A percentile compares a stretch with the other conserved stretches of the same genome.
Evolutionary conservation across 257 asterid species (phyloP).

Genomic region (Cynanchum wilfordii): DNA sequence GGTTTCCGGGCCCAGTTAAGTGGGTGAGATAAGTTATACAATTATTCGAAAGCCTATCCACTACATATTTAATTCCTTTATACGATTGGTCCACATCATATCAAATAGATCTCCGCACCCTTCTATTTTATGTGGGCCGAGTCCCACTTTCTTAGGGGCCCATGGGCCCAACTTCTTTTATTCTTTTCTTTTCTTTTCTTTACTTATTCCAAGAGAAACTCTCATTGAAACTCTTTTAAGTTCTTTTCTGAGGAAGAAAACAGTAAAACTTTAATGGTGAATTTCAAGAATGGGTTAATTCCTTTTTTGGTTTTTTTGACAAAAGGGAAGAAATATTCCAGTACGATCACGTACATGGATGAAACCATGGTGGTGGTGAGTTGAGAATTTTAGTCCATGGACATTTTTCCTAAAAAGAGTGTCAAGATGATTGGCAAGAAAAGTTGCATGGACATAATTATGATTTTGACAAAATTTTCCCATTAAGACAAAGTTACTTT

Average conservation of each 20-base stretch:
- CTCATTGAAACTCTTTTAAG: no score
- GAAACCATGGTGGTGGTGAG: background rate
- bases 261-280: background rate
- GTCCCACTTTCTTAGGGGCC: no score
- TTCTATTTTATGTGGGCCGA: no score
- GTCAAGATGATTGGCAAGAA: slow-evolving; percentile 4
- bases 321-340: background rate
- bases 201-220: no score
- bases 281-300: background rate
- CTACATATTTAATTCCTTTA: no score
- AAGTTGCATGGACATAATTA: slow-evolving; percentile 12
- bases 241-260: background rate
- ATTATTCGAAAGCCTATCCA: no score
- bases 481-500: slow-evolving; percentile 11
- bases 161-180: no score
- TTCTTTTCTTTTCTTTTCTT: no score
- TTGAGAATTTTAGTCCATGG: background rate
- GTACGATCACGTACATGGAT: background rate
- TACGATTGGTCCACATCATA: no score
- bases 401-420: background rate
- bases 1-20: no score
- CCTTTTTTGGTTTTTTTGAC: background rate
- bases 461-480: slow-evolving; percentile 5
- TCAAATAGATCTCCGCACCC: no score
- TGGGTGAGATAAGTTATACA: no score